Evolutionary conservation across 345 rosid genomes (phyloP), one percentile per base, ranked within the genome.

Genomic region (Eutrema heterophyllum): DNA sequence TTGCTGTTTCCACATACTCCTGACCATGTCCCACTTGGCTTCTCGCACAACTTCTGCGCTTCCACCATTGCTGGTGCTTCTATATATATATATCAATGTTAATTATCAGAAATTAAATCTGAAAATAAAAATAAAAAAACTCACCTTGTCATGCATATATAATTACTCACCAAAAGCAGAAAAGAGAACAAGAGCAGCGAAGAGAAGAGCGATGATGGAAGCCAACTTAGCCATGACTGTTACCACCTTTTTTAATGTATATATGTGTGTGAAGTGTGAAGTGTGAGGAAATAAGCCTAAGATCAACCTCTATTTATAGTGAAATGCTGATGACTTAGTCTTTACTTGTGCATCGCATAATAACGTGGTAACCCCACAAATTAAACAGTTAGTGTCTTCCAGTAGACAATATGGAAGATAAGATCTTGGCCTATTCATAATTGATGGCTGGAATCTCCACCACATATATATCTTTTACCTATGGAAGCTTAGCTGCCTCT

Each of bases 161-260:
- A 21, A 46, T 29, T 67, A 38, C 61, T 67, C 8, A 67, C 71
- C 71, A 67, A 67, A 50, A 50, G 48, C 45, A 21, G 70, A 44
- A 65, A 65, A 65, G 45, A 65, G 12, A 35, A 65, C 70, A 49
- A 65, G 56, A 7, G 57, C 57, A 65, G 57, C 70, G 13, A 65
- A 65, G 44, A 66, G 18, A 36, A 50, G 24, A 3, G 59, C 4
- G 35, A 66, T 14, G 50, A 40, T 38, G 40, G 52, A 29, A 18
- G 63, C 52, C 40, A 15, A 54, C 63, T 65, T 65, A 33, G 70
- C 57, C 70, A 49, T 65, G 41, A 11, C 4, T 64, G 32, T 64
- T 5, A 10, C 4, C 16, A 12, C 49, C 21, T 12, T 35, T 48
- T 64, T 48, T n/a, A 9, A 30, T 64, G 15, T 64, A 21, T 0